Base-by-base conservation (phyloP, 1,284 basidiomycete genomes). In the Pseudozyma tsukubaensis region DNA sequence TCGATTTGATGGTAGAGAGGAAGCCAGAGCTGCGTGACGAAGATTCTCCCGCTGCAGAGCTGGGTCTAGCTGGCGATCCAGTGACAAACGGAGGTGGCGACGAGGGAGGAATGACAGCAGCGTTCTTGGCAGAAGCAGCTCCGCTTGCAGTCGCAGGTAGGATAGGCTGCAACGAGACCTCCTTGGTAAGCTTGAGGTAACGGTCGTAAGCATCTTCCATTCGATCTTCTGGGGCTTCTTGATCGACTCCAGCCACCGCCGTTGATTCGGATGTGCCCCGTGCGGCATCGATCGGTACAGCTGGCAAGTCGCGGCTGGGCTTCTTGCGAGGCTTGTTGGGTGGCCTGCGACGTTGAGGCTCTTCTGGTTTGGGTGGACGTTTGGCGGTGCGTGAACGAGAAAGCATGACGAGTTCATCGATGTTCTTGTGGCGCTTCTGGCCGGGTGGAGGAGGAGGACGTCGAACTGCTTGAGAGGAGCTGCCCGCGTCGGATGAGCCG, bases 201-300 rank as follows among this genome's bases (percentile, higher is more conserved):
- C 93, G 88, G 64, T 94, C 93, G 83, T 92, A 97, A 0, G 94
- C 94, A 84, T 97, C 94, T 78, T 94, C 91, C 57, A 92, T 86
- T 32, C 69, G 57, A 18, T 75, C 71, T 36, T 81, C 36, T 86
- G 87, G 77, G 45, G 48, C 65, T 35, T 36, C 45, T 9, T 49
- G 34, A 42, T 53, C 43, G 18, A 19, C 21, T 12, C 36, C 16
- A 14, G n/a, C 9, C 29, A 50, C 49, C 5, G 50, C 1, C 4
- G 14, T 4, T 34, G 39, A n/a, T n/a, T n/a, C n/a, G n/a, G n/a
- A 29, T 29, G 24, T 29, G 24, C 24, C 24, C 24, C 6, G 29
- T 19, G 40, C 50, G 16, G 34, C 49, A 40, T 35, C 56, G 32
- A 34, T 18, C 12, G 65, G 61, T 1, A 56, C 68, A 59, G 51